Percentiles rank a stretch among this genome's conserved stretches.
These are phyloP conservation scores for Leptographium procerum DNA, from an alignment of 2,329 filamentous ascomycete genomes.

Conservation along the genomic window DNA sequence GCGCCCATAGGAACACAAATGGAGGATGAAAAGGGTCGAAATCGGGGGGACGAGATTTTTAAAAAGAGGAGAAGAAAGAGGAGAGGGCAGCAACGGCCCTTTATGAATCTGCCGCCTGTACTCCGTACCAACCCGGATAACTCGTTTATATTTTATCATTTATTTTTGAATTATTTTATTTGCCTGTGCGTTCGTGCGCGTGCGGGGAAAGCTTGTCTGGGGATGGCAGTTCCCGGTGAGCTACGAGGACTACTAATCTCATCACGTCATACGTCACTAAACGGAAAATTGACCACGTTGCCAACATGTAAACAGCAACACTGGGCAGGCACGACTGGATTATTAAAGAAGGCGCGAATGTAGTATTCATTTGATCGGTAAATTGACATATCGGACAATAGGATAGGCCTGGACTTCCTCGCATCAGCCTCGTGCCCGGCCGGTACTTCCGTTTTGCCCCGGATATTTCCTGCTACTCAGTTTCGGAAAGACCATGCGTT, in stretches of 20 bases:
- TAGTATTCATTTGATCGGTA: background rate
- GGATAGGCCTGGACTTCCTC: background rate
- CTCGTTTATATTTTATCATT: background rate
- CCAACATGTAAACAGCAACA: background rate
- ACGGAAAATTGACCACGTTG: background rate
- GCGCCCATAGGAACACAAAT: background rate
- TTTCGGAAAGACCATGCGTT: constrained; percentile 24
- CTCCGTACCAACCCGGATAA: background rate
- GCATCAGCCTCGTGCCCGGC: background rate
- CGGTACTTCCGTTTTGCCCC: background rate
- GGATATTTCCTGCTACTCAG: constrained; percentile 7
- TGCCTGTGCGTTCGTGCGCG: background rate
- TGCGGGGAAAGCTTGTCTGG: constrained; percentile 1
- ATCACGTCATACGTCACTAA: background rate
- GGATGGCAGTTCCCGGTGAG: background rate
- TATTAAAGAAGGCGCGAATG: background rate
- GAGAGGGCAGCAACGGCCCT: background rate
- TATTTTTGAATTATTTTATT: background rate
- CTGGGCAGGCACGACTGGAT: background rate
- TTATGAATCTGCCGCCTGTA: background rate
- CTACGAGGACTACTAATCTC: background rate
- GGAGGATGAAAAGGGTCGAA: background rate
- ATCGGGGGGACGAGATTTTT: background rate
- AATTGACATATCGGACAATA: background rate
- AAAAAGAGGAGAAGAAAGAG: background rate